Evolutionary conservation across 2,329 filamentous ascomycete species (phyloP), one percentile per base, ranked within the genome.

Genomic region (Corinectria fuckeliana): DNA sequence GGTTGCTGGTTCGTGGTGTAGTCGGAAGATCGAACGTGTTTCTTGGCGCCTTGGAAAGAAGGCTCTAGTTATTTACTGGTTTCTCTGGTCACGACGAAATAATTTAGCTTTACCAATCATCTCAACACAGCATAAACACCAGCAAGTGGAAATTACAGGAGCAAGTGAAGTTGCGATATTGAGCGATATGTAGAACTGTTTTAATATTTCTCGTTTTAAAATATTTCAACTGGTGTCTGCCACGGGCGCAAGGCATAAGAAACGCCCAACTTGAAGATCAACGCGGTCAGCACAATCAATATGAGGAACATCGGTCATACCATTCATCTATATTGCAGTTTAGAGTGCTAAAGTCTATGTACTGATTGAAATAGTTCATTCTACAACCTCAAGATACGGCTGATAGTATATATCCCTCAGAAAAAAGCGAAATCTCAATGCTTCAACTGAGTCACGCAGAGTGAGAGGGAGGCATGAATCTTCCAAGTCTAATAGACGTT

Each of bases 401-500:
- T 13, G n/a, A 39, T 53, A 49, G 36, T 52, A 75, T 80, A 77
- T 80, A 61, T 73, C 76, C 78, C 78, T 75, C 62, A 75, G 80
- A 74, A 81, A 82, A 81, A 80, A 80, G 75, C 76, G 75, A 81
- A 71, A 75, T 71, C 78, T 75, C 77, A 75, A 78, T 75, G 74
- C 72, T 64, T 69, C 71, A 75, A 75, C 61, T 75, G 71, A 79
- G 77, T 67, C 65, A 74, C 73, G 78, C 81, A 83, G 80, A 83
- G 81, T 83, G 79, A 80, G 76, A 78, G 81, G 81, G 78, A 74
- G 70, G 61, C 73, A 67, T 82, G 66, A 61, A 78, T 83, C 77
- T 83, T 78, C 81, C 81, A 84, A 78, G 75, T 77, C 74, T 78
- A 78, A 80, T 83, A 83, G 81, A 79, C 81, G 75, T 81, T 79